A percentile compares a stretch with the other conserved stretches of the same genome.
These are phyloP conservation scores for Alternaria triticimaculans DNA, from an alignment of 2,329 filamentous ascomycete genomes.

Conservation along the genomic window DNA sequence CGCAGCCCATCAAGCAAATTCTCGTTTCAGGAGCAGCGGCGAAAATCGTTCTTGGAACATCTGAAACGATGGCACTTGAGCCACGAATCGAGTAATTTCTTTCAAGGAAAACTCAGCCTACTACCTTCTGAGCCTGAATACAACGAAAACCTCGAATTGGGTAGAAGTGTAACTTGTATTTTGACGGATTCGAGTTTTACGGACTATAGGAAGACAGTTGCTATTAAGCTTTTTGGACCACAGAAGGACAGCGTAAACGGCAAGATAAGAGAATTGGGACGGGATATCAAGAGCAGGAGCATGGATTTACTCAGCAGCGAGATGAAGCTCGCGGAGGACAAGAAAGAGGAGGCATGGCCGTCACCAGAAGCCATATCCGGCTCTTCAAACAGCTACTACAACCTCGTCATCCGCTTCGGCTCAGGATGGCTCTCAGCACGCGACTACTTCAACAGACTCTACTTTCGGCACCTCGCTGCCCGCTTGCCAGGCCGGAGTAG, in stretches of 20 bases:
- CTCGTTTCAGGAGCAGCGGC: constrained; percentile 26
- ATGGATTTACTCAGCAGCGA: constrained; percentile 4
- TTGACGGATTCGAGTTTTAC: constrained; percentile 24
- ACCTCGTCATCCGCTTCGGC: constrained; percentile 36
- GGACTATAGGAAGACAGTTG: constrained; percentile 25
- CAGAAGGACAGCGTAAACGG: constrained; percentile 2
- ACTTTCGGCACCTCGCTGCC: constrained; percentile 24
- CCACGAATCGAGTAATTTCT: constrained; percentile 39
- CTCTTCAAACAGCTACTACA: constrained; percentile 22
- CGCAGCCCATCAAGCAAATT: constrained; percentile 23
- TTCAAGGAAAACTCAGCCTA: constrained; percentile 38
- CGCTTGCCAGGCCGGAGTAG: background rate
- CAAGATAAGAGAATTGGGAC: background rate
- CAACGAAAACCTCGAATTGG: constrained; percentile 24
- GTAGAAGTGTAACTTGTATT: constrained; percentile 37
- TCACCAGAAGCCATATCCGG: background rate
- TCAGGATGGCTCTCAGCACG: constrained; percentile 40
- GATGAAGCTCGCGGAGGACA: background rate
- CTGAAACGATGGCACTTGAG: constrained; percentile 33
- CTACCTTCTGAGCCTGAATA: constrained; percentile 5
- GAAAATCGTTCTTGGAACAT: constrained; percentile 29
- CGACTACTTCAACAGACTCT: constrained; percentile 36
- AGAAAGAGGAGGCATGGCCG: background rate
- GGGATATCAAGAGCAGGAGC: background rate
- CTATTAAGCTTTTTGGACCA: constrained; percentile 37